A percentile compares a stretch with the other conserved stretches of the same genome.
Conservation (phyloP, 768 basidiomycete species). For the Phallus indusiatus region DNA sequence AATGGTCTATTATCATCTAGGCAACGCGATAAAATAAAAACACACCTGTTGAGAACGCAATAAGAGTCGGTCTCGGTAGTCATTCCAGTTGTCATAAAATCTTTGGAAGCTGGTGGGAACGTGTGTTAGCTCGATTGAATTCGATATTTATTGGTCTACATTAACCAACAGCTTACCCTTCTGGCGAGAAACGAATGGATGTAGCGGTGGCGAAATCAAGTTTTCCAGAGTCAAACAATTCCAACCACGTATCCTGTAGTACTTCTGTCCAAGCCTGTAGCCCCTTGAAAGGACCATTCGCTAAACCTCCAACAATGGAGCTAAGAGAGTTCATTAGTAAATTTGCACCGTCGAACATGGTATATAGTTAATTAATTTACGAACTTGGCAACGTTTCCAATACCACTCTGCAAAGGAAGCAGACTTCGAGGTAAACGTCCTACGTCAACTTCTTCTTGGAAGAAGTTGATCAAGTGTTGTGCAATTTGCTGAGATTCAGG, state of each 20-base stretch:
- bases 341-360: neutral
- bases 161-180: neutral
- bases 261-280: slow-evolving; percentile 20
- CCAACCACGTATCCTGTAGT: slow-evolving; percentile 14
- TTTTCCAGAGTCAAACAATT: slow-evolving; percentile 24
- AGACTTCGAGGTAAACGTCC: slow-evolving; percentile 18
- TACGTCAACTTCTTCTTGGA: slow-evolving; percentile 17
- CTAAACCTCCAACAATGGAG: slow-evolving; percentile 17
- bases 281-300: slow-evolving; percentile 14
- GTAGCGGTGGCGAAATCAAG: slow-evolving; percentile 28
- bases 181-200: slow-evolving; percentile 20
- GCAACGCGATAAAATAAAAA: neutral
- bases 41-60: neutral
- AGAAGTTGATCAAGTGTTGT: slow-evolving; percentile 17
- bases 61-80: neutral
- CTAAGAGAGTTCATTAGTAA: slow-evolving; percentile 12
- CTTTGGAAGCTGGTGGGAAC: neutral
- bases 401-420: slow-evolving; percentile 19
- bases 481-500: slow-evolving; percentile 15
- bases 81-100: neutral
- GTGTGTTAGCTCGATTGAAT: neutral
- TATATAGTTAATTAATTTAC: neutral
- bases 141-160: neutral
- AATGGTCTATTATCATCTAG: neutral
- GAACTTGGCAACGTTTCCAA: slow-evolving; percentile 15